Evolutionary conservation across 495 filamentous ascomycete species (phyloP), one percentile per base, ranked within the genome.

Genomic region (Tuber microsphaerosporum): DNA sequence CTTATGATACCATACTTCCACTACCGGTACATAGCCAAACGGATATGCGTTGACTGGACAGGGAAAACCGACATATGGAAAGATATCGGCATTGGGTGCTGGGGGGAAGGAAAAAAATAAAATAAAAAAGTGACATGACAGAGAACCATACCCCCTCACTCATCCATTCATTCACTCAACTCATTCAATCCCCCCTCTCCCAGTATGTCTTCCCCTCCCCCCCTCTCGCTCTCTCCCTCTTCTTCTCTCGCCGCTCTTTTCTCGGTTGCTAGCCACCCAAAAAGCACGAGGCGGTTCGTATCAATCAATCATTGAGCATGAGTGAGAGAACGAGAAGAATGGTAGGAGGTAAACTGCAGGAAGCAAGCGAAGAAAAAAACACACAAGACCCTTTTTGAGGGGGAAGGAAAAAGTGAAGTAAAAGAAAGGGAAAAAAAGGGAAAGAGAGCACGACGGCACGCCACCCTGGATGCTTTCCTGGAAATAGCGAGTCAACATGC

Each of bases 81-180:
- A 31, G n/a, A 31, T 65, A 65, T 19, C 5, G 56, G 56, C 0
- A 43, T 43, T 43, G 42, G 56, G 6, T 56, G 48, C 48, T 56
- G 48, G n/a, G 48, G 22, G 10, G 12, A 31, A 6, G 56, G 56
- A 26, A 16, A 14, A n/a, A 31, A 61, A 61, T 6, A 61, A 61
- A 31, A 65, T n/a, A 56, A 65, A 65, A 65, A 65, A 65, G 26
- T 65, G 56, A 65, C 26, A 65, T 65, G 56, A 56, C 10, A 26
- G 48, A 56, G 48, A 34, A 31, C 56, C 26, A 65, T 65, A 65
- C 56, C 56, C 56, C 56, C 56, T 65, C 56, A 65, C 56, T 65
- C 56, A 65, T 65, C 16, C 56, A 65, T 31, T 65, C 77, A 79
- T 70, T 79, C 77, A 79, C 70, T 79, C 61, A 79, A 72, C 77